Percentiles rank a stretch among this genome's conserved stretches.
Conservation (phyloP, 495 filamentous ascomycete genomes). For the Venustampulla echinocandica region DNA sequence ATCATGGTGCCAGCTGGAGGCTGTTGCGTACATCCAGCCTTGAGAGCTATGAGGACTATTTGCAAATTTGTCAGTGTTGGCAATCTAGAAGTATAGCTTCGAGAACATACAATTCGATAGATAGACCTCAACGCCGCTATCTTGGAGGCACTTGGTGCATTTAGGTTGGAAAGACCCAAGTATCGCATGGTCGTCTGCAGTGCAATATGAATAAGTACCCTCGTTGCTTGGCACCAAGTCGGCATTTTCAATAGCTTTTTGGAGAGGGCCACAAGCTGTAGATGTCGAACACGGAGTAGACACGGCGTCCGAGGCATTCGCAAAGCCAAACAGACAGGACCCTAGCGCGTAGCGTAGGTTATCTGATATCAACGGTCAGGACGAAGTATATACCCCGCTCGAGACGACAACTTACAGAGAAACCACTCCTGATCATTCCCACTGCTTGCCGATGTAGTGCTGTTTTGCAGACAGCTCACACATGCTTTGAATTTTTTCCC, state of each 20-base stretch:
- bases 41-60: constrained; percentile 33
- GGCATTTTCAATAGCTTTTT: constrained; percentile 8
- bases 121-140: neutral
- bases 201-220: constrained; percentile 13
- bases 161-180: neutral
- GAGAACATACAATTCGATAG: constrained; percentile 13
- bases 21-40: constrained; percentile 38
- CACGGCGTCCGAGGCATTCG: constrained; percentile 4
- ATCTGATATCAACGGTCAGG: constrained; percentile 9
- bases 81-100: neutral
- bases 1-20: constrained; percentile 31
- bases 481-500: constrained; percentile 41
- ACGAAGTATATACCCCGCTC: neutral
- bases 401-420: constrained; percentile 32
- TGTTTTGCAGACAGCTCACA: constrained; percentile 43
- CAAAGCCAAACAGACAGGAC: constrained; percentile 30
- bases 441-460: constrained; percentile 31
- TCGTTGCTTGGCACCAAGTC: constrained; percentile 3
- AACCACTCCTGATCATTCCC: constrained; percentile 46
- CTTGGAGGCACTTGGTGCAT: constrained; percentile 9
- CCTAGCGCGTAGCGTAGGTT: constrained; percentile 33
- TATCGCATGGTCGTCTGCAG: constrained; percentile 6
- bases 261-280: constrained; percentile 9
- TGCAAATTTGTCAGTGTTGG: constrained; percentile 4
- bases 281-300: constrained; percentile 9